These are phyloP conservation scores for Periconia sp. DNA, from an alignment of 2,329 filamentous ascomycete species.

Conservation along the genomic window DNA sequence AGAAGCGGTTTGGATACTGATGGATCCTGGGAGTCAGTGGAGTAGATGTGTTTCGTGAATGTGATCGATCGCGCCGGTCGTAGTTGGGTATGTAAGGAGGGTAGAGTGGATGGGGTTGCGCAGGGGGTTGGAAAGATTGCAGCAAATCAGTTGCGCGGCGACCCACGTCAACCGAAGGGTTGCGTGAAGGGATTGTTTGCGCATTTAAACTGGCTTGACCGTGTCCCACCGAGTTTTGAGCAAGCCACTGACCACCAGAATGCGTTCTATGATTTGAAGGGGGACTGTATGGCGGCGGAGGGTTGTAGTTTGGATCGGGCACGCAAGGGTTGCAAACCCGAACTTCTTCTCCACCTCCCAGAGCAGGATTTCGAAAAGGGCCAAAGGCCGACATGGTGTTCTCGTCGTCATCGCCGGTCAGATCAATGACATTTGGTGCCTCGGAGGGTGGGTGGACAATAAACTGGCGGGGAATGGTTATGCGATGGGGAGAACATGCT, in stretches of 20 bases:
- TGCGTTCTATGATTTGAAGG: conserved; percentile 4
- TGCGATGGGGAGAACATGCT: conserved; percentile 87
- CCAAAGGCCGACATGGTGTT: conserved; percentile 30
- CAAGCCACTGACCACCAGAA: background rate
- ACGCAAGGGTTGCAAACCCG: conserved; percentile 74
- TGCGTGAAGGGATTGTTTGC: conserved; percentile 21
- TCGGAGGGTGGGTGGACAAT: conserved; percentile 71
- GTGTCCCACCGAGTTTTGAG: conserved; percentile 16
- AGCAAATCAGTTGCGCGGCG: conserved; percentile 27
- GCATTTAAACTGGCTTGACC: conserved; percentile 14
- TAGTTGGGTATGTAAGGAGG: conserved; percentile 5
- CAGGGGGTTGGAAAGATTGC: conserved; percentile 16
- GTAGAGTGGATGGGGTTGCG: conserved; percentile 15
- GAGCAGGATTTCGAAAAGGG: conserved; percentile 48
- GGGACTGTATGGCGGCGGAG: conserved; percentile 54
- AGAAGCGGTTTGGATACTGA: background rate
- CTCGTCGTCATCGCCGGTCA: conserved; percentile 45
- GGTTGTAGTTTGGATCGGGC: conserved; percentile 66
- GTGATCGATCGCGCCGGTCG: conserved; percentile 12
- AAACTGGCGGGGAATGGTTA: conserved; percentile 90
- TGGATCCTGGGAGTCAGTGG: background rate
- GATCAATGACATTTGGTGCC: conserved; percentile 43
- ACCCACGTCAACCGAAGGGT: conserved; percentile 22
- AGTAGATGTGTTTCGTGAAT: conserved; percentile 5
- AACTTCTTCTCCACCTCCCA: conserved; percentile 68